Evolutionary conservation across 352 stramenopile genomes (phyloP), one percentile per base, ranked within the genome.

Genomic region (Peronosclerospora sorghi): DNA sequence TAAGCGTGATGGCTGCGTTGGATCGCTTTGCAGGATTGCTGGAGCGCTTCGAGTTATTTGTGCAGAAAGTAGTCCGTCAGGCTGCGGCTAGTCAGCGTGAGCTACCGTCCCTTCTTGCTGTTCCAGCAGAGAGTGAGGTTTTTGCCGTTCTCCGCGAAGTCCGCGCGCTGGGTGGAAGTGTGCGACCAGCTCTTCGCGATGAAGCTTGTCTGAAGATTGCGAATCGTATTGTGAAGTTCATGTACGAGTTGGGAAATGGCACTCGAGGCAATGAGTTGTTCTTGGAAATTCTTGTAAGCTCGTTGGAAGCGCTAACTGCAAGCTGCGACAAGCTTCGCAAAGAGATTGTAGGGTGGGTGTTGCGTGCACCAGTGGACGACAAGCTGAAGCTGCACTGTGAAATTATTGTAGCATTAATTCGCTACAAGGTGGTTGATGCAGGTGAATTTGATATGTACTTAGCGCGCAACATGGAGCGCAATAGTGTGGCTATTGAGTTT

Each of bases 351-450:
- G 86, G 73, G 4, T 98, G 94, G 94, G 84, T 96, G 14, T 79
- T 96, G 3, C 96, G 94, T 29, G 88, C 93, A 20, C 84, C 91
- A 2, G 95, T 95, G 23, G 94, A 98, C 37, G 65, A 83, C 40
- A 95, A 98, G 55, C 80, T 96, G 35, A 95, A 97, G 59, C 66
- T 98, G 14, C 94, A 98, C 62, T 95, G 89, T 43, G 91, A 96
- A 34, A 90, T 98, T 13, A 83, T 98, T 52, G 72, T 98, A 18
- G 79, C 96, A 23, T 78, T 99, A 21, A 75, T 98, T 23, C 75
- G 94, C 24, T 96, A 88, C 59, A 94, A 97, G 45, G 80, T 98
- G 12, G 76, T 98, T 18, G 79, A 92, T 30, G 69, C 96, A 14
- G 51, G 47, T 14, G 94, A 98, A 38, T 86, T 99, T 35, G 95